These are phyloP conservation scores for Nemania sp. DNA, from an alignment of 2,329 filamentous ascomycete species.

Conservation along the genomic window DNA sequence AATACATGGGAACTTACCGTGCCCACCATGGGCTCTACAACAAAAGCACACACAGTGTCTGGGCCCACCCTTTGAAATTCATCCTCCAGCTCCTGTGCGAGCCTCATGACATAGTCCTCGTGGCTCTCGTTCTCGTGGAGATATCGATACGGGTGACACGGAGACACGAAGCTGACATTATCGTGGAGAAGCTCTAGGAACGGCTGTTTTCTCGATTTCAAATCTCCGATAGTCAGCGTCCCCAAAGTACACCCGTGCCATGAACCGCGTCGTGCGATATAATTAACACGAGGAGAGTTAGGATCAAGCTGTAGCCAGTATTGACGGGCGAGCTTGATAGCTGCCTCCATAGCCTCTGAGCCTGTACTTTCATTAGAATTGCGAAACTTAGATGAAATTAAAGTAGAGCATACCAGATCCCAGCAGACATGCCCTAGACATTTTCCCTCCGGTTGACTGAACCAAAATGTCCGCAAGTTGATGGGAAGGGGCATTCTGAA, in stretches of 20 bases:
- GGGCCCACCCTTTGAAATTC: slow-evolving; percentile 68
- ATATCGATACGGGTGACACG: slow-evolving; percentile 67
- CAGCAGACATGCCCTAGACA: slow-evolving; percentile 46
- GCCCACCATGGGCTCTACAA: slow-evolving; percentile 73
- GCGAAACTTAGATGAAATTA: not conserved
- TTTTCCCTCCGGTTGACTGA: slow-evolving; percentile 41
- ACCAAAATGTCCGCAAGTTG: slow-evolving; percentile 48
- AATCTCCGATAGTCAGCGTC: slow-evolving; percentile 61
- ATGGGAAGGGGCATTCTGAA: slow-evolving; percentile 58
- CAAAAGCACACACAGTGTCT: slow-evolving; percentile 68
- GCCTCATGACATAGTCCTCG: slow-evolving; percentile 60
- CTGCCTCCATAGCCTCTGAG: slow-evolving; percentile 70
- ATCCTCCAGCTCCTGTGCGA: slow-evolving; percentile 66
- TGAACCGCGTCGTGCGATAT: slow-evolving; percentile 61
- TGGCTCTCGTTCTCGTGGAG: slow-evolving; percentile 54
- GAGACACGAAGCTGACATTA: slow-evolving; percentile 60
- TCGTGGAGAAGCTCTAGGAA: slow-evolving; percentile 51
- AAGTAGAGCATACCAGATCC: slow-evolving; percentile 35
- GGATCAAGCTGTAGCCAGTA: slow-evolving; percentile 65
- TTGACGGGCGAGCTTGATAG: slow-evolving; percentile 68
- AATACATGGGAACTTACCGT: slow-evolving; percentile 43
- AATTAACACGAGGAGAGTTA: slow-evolving; percentile 54
- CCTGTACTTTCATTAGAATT: slow-evolving; percentile 43
- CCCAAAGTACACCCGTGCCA: slow-evolving; percentile 74
- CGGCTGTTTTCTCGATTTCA: slow-evolving; percentile 58